These are phyloP conservation scores for Cordyceps fumosorosea DNA, from an alignment of 2,329 filamentous ascomycete genomes.

Conservation along the genomic window DNA sequence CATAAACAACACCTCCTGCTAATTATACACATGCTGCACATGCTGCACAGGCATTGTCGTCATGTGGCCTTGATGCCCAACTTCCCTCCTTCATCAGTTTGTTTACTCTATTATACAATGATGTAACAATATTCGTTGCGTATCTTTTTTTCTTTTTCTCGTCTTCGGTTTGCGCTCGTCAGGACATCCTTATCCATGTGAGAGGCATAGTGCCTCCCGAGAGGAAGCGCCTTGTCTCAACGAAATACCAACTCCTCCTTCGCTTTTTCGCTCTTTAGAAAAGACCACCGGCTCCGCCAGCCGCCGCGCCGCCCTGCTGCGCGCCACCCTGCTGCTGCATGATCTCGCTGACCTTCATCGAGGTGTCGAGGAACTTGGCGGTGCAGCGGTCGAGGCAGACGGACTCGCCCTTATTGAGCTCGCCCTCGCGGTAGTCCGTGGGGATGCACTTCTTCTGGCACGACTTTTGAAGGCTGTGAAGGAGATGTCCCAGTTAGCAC, in stretches of 20 bases:
- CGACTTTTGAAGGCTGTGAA: constrained; percentile 56
- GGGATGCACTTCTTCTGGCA: constrained; percentile 95
- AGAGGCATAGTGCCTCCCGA: no score
- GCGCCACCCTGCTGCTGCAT: constrained; percentile 81
- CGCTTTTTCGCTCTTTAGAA: constrained; percentile 18
- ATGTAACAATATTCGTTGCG: neutral
- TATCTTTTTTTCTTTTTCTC: neutral
- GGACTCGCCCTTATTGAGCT: constrained; percentile 97
- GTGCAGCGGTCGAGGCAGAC: constrained; percentile 98
- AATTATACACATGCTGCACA: neutral
- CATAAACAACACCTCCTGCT: no score
- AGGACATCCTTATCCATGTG: neutral
- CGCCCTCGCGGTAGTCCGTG: constrained; percentile 84
- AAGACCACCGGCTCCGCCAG: constrained; percentile 38
- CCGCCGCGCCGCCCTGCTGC: constrained; percentile 41
- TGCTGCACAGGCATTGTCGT: neutral
- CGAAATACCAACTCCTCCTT: no score
- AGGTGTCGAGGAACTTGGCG: constrained; percentile 97
- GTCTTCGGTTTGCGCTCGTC: neutral
- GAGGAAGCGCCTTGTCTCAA: no score
- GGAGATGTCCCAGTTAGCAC: neutral
- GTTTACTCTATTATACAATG: constrained; percentile 8
- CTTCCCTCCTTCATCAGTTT: neutral
- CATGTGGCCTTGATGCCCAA: neutral
- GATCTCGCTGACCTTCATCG: constrained; percentile 94